Conservation (phyloP, 495 filamentous ascomycete species). For the Barbatosphaeria neglecta region DNA sequence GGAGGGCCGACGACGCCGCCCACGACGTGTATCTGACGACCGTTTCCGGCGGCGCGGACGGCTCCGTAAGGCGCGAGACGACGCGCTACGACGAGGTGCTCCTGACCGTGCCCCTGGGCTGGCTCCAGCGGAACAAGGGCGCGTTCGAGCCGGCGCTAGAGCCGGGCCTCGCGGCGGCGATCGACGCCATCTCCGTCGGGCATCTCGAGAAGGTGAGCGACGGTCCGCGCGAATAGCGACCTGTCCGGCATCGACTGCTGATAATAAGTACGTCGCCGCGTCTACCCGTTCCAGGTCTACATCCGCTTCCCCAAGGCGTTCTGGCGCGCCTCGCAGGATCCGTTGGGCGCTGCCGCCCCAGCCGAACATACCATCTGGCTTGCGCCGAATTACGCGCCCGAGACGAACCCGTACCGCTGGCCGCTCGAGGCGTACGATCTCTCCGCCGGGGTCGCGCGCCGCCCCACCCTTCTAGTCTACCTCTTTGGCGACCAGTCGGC, state of each 20-base stretch:
- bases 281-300: constrained; percentile 39
- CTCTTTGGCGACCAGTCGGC: constrained; percentile 43
- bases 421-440: constrained; percentile 58
- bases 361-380: constrained; percentile 23
- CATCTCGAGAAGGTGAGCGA: constrained; percentile 58
- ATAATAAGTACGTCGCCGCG: not conserved
- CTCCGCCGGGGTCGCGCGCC: too few species aligned
- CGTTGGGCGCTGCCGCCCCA: constrained; percentile 32
- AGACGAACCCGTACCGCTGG: constrained; percentile 44
- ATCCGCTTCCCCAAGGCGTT: constrained; percentile 54
- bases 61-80: too few species aligned
- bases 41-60: too few species aligned
- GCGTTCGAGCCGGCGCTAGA: constrained; percentile 52
- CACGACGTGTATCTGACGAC: constrained; percentile 32
- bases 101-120: constrained; percentile 60
- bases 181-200: constrained; percentile 57
- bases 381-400: constrained; percentile 36
- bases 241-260: not conserved
- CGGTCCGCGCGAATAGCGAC: too few species aligned
- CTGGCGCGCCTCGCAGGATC: constrained; percentile 7
- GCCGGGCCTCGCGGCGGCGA: constrained; percentile 43
- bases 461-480: constrained; percentile 71
- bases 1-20: not conserved
- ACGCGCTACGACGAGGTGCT: constrained; percentile 59
- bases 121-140: constrained; percentile 52